Conservation (phyloP, 2,329 filamentous ascomycete species). For the Fusarium sarcochroum region DNA sequence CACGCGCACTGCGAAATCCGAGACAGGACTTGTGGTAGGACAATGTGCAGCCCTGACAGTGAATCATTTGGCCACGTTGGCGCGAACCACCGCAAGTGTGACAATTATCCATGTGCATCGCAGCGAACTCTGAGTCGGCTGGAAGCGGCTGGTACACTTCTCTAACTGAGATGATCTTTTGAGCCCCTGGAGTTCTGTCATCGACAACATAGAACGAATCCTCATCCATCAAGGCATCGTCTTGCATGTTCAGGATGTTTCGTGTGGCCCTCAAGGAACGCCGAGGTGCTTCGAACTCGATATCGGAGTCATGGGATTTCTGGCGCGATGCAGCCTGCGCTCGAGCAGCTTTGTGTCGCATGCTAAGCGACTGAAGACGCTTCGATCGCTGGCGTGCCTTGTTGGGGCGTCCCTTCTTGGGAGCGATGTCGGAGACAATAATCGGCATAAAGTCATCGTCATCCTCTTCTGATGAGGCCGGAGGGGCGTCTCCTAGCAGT, state of each 20-base stretch:
- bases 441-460: constrained; percentile 54
- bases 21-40: constrained; percentile 89
- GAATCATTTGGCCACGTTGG: constrained; percentile 77
- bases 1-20: constrained; percentile 77
- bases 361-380: constrained; percentile 37
- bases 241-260: constrained; percentile 62
- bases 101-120: constrained; percentile 78
- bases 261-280: constrained; percentile 64
- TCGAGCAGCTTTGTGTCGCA: constrained; percentile 19
- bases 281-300: constrained; percentile 67
- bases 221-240: constrained; percentile 70
- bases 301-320: constrained; percentile 58
- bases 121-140: constrained; percentile 75
- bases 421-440: constrained; percentile 56
- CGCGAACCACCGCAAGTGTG: constrained; percentile 72
- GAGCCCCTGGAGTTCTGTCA: constrained; percentile 58
- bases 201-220: constrained; percentile 68
- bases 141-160: constrained; percentile 79
- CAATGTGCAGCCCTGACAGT: constrained; percentile 91
- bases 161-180: constrained; percentile 74
- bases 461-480: constrained; percentile 49
- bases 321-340: constrained; percentile 22
- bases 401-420: constrained; percentile 42
- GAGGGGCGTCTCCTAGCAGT: constrained; percentile 49
- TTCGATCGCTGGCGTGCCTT: constrained; percentile 42